Conservation (phyloP, 1,284 basidiomycete species). For the Cryptococcus amylolentus region DNA sequence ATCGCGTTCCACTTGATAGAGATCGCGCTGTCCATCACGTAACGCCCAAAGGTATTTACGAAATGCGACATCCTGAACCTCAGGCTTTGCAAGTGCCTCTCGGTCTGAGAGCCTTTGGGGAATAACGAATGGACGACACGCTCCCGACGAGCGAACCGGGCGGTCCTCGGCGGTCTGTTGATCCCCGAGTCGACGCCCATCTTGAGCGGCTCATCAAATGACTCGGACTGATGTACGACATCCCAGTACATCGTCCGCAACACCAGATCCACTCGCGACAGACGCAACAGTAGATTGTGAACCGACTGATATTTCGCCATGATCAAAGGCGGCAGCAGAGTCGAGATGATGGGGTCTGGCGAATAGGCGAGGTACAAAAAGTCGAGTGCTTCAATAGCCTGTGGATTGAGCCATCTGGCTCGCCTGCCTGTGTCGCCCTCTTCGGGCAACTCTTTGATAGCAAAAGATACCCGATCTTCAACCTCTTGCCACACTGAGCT, state of each 20-base stretch:
- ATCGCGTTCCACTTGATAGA: constrained; percentile 69
- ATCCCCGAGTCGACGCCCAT: constrained; percentile 25
- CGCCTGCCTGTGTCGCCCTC: constrained; percentile 55
- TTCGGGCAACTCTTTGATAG: constrained; percentile 62
- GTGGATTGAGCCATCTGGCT: constrained; percentile 72
- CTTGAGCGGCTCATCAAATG: constrained; percentile 14
- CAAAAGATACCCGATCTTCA: constrained; percentile 74
- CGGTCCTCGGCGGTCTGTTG: constrained; percentile 4
- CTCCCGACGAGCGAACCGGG: constrained; percentile 31
- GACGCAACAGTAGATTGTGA: constrained; percentile 70
- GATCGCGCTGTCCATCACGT: constrained; percentile 73
- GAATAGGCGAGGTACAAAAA: constrained; percentile 84
- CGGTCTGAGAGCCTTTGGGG: constrained; percentile 56
- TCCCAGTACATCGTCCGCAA: constrained; percentile 61
- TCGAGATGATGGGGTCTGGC: constrained; percentile 65
- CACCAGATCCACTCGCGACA: constrained; percentile 72
- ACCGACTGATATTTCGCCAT: constrained; percentile 79
- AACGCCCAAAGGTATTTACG: constrained; percentile 61
- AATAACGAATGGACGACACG: constrained; percentile 55
- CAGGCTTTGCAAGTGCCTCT: constrained; percentile 61
- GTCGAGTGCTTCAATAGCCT: constrained; percentile 61
- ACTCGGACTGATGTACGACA: constrained; percentile 23
- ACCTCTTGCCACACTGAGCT: constrained; percentile 58
- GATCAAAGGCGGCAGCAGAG: constrained; percentile 64
- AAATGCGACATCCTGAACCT: constrained; percentile 70